Evolutionary conservation across 805 yeast species (phyloP).

Genomic region (Myxozyma udenii): DNA sequence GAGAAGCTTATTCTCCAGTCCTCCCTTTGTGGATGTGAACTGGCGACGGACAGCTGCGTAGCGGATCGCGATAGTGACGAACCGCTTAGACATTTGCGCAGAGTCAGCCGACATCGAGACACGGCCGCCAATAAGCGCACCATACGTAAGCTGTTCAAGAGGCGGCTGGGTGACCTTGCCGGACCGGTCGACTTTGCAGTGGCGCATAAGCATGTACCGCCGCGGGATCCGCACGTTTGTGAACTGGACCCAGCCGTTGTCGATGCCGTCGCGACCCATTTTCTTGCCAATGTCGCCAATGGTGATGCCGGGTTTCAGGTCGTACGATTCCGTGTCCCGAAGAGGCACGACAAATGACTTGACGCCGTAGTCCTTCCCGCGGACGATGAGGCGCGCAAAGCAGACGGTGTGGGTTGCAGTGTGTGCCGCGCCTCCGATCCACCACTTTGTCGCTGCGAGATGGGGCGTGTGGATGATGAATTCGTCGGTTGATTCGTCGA

Average conservation of each 20-base stretch:
- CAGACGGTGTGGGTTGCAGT: slow-evolving; percentile 85
- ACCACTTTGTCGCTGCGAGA: slow-evolving; percentile 93
- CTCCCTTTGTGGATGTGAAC: slow-evolving; percentile 52
- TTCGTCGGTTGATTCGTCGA: slow-evolving; percentile 59
- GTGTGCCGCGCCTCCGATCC: slow-evolving; percentile 98
- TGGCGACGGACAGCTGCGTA: slow-evolving; percentile 90
- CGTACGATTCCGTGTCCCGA: slow-evolving; percentile 64
- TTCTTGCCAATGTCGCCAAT: slow-evolving; percentile 92
- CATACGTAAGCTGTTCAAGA: slow-evolving; percentile 81
- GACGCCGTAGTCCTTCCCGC: slow-evolving; percentile 86
- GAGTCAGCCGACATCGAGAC: slow-evolving; percentile 88
- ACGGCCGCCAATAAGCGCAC: slow-evolving; percentile 83
- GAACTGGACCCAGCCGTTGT: slow-evolving; percentile 96
- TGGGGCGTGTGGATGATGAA: slow-evolving; percentile 83
- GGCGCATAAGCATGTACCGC: slow-evolving; percentile 76
- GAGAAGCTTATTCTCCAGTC: slow-evolving; percentile 67
- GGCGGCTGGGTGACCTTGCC: slow-evolving; percentile 78
- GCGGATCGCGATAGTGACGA: slow-evolving; percentile 78
- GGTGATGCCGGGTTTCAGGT: slow-evolving; percentile 71
- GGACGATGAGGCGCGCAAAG: slow-evolving; percentile 77
- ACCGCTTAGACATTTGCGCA: slow-evolving; percentile 73
- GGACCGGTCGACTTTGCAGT: slow-evolving; percentile 64
- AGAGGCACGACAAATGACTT: slow-evolving; percentile 89
- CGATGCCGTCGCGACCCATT: slow-evolving; percentile 95
- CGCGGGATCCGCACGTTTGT: slow-evolving; percentile 79